Percentiles rank a stretch among this genome's conserved stretches.
Evolutionary conservation across 768 basidiomycete species (phyloP).

Genomic region (Hericium coralloides): DNA sequence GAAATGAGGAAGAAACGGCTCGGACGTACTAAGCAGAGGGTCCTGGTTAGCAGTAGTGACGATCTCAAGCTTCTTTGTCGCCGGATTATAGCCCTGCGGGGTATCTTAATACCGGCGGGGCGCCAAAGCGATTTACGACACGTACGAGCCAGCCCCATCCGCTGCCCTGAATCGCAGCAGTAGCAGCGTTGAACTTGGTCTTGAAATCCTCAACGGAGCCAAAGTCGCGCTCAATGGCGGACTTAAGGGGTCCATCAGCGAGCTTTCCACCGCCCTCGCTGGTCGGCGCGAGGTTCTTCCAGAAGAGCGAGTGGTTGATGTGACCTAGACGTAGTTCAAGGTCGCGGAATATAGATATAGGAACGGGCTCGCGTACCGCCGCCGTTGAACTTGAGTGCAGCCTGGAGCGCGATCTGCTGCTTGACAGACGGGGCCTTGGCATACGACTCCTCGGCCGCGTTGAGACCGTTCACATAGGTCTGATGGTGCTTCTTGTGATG

Average conservation of each 20-base stretch:
- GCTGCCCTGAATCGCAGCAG: constrained; percentile 83
- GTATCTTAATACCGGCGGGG: background rate
- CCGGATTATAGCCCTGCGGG: constrained; percentile 57
- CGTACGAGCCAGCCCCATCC: constrained; percentile 96
- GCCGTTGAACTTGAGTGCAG: constrained; percentile 93
- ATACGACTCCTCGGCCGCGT: constrained; percentile 78
- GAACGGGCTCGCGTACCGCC: constrained; percentile 51
- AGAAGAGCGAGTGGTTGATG: constrained; percentile 94
- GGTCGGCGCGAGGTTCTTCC: constrained; percentile 83
- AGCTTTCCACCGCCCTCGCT: constrained; percentile 51
- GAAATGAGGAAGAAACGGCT: background rate
- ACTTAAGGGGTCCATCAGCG: constrained; percentile 52
- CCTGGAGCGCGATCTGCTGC: constrained; percentile 80
- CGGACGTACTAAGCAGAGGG: constrained; percentile 46
- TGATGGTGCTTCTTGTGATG: constrained; percentile 96
- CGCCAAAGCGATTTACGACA: constrained; percentile 11
- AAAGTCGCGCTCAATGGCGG: constrained; percentile 51
- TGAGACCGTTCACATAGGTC: constrained; percentile 88
- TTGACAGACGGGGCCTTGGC: constrained; percentile 58
- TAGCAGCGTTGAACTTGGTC: constrained; percentile 78
- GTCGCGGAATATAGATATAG: background rate
- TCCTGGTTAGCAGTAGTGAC: constrained; percentile 95
- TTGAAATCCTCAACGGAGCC: constrained; percentile 65
- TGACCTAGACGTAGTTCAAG: constrained; percentile 45
- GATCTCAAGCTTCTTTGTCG: constrained; percentile 69